phyloP scores from a whole-genome alignment of 495 filamentous ascomycete species.

The Neurospora tetraspora region DNA sequence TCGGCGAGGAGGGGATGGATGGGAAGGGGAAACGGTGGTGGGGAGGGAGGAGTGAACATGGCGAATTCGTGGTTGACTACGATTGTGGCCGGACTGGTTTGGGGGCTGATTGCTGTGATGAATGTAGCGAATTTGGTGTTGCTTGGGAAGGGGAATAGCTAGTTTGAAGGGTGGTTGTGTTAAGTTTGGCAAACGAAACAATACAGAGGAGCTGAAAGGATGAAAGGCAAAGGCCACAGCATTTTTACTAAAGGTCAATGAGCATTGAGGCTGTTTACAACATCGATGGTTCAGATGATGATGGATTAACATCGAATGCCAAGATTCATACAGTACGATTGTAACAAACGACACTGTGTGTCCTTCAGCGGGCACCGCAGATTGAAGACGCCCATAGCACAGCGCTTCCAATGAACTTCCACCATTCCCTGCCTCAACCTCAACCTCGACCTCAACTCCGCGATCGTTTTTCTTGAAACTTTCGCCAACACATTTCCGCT shows the following conservation, averaged over 20 bases:
- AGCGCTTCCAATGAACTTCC: not conserved
- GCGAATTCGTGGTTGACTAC: conserved; percentile 51
- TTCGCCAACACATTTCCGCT: too few species aligned
- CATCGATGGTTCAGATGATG: not conserved
- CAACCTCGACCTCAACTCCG: too few species aligned
- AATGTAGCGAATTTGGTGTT: conserved; percentile 64
- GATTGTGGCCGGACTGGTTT: conserved; percentile 46
- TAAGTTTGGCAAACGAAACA: not conserved
- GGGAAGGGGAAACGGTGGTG: not conserved
- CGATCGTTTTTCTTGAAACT: too few species aligned
- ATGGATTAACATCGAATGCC: not conserved
- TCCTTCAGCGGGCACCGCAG: not conserved
- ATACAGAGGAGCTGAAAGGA: not conserved
- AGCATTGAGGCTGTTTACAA: not conserved
- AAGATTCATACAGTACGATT: not conserved
- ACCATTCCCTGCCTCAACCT: not conserved
- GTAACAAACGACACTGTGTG: not conserved
- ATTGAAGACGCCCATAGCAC: not conserved
- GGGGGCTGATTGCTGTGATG: conserved; percentile 61
- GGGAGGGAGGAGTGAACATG: conserved; percentile 39
- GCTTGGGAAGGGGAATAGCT: conserved; percentile 42
- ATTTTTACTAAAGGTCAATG: not conserved
- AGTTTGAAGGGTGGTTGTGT: not conserved
- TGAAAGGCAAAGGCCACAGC: not conserved
- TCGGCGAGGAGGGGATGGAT: not conserved